Evolutionary conservation across 208 protist genomes (phyloP), one percentile per base, ranked within the genome.

Genomic region (Naegleria lovaniensis): DNA sequence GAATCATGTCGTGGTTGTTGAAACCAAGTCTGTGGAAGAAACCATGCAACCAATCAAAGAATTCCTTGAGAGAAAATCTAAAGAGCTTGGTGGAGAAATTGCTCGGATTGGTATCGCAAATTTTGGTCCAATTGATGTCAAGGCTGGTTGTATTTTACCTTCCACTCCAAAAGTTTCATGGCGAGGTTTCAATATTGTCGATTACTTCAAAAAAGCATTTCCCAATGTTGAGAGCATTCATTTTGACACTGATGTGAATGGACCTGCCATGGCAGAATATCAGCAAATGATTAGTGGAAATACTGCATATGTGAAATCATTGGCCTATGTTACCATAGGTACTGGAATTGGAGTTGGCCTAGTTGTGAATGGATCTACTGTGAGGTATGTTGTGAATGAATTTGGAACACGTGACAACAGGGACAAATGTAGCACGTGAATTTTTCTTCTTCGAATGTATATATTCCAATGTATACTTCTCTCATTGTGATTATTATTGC

Each of bases 221-320:
- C 52, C 58, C 41, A 5, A 88, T 33, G 16, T 90, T 1, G 9
- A 58, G 16, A 9, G 40, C 5, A 15, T 92, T 83, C 4, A 29
- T 4, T 92, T 90, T 52, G 90, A 92, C 41, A 92, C 90, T 0
- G 90, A 92, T 55, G 90, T 92, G 29, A 92, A 92, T 76, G 90
- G 33, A 25, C 79, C 90, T 29, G 90, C 90, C 36, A n/a, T 90
- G 11, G 16, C 90, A 33, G 90, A 91, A 90, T 75, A 67, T 38
- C 29, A 39, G 76, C 39, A 38, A 19, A 5, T 33, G 19, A 3
- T 36, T n/a, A 7, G 0, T 7, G 33, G 7, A 33, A 25, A 67
- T 59, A 38, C 5, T 36, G 7, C 13, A 6, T 2, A 4, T 19
- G 36, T 79, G 13, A 33, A 67, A 36, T 67, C 83, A 22, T 22